A percentile compares a stretch with the other conserved stretches of the same genome.
These are phyloP conservation scores for Penicillium cosmopolitanum DNA, from an alignment of 495 filamentous ascomycete species.

Conservation along the genomic window DNA sequence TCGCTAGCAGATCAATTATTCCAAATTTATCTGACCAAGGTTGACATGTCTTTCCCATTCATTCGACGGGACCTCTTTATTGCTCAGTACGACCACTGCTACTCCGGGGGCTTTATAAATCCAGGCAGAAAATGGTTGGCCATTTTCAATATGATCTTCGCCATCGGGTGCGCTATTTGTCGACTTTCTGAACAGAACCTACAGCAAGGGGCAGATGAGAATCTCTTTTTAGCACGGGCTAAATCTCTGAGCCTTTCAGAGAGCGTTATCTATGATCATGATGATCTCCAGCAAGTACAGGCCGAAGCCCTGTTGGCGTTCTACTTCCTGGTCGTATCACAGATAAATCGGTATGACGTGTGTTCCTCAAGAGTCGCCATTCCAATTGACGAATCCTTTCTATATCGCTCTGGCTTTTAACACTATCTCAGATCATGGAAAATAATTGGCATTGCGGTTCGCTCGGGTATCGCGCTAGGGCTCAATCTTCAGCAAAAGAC, in stretches of 20 bases:
- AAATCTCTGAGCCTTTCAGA: constrained; percentile 48
- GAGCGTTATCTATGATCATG: constrained; percentile 45
- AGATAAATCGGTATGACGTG: constrained; percentile 55
- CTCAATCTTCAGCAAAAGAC: background rate
- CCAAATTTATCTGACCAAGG: constrained; percentile 50
- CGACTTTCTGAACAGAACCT: background rate
- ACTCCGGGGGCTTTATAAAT: background rate
- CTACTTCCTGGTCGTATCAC: constrained; percentile 58
- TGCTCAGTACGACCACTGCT: constrained; percentile 27
- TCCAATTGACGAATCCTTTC: background rate
- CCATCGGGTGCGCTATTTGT: constrained; percentile 43
- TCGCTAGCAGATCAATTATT: constrained; percentile 50
- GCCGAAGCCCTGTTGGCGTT: constrained; percentile 54
- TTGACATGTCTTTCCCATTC: constrained; percentile 60
- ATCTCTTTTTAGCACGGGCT: constrained; percentile 56
- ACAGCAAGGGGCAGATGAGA: constrained; percentile 45
- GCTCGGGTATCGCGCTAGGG: background rate
- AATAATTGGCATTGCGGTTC: background rate
- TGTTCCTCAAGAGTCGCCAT: constrained; percentile 6
- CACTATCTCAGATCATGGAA: constrained; percentile 7
- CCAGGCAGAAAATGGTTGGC: constrained; percentile 52
- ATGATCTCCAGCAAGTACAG: constrained; percentile 57
- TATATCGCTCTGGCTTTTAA: background rate
- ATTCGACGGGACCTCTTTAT: constrained; percentile 42
- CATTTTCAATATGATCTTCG: constrained; percentile 63